These are phyloP conservation scores for Conticribra guillardii DNA, from an alignment of 108 stramenopile species.

Conservation along the genomic window DNA sequence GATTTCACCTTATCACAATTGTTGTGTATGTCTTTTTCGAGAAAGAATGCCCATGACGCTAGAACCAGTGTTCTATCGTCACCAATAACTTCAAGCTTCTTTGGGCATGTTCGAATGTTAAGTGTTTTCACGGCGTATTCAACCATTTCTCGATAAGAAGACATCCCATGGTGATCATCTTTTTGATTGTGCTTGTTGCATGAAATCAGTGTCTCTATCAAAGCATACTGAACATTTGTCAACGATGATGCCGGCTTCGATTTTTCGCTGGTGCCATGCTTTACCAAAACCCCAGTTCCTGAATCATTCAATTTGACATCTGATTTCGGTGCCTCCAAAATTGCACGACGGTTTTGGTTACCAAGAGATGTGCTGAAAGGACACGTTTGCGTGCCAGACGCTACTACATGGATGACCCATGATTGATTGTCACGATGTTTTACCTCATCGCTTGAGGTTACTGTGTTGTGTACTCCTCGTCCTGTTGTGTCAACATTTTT, in stretches of 20 bases:
- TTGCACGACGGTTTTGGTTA: constrained; percentile 19
- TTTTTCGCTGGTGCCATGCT: constrained; percentile 1
- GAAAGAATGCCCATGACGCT: constrained; percentile 55
- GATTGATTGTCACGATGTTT: background rate
- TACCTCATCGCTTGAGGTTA: background rate
- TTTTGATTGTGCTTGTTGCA: constrained; percentile 1
- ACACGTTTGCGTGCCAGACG: constrained; percentile 28
- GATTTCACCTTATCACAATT: background rate
- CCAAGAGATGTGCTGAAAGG: constrained; percentile 47
- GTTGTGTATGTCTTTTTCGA: background rate
- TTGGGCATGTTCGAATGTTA: constrained; percentile 41
- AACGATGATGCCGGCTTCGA: constrained; percentile 7
- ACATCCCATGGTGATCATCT: background rate
- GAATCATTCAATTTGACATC: background rate
- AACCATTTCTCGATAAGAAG: constrained; percentile 13
- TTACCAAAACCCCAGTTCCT: constrained; percentile 25
- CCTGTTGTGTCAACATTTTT: background rate
- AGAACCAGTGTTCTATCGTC: constrained; percentile 82
- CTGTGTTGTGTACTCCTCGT: background rate
- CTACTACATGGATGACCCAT: constrained; percentile 17
- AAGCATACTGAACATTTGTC: constrained; percentile 28
- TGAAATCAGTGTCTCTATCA: constrained; percentile 25
- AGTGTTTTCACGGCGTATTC: constrained; percentile 32
- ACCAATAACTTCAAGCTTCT: constrained; percentile 72
- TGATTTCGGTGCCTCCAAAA: background rate